Conservation (phyloP, 2,329 filamentous ascomycete genomes). For the Stachybotrys echinatus region DNA sequence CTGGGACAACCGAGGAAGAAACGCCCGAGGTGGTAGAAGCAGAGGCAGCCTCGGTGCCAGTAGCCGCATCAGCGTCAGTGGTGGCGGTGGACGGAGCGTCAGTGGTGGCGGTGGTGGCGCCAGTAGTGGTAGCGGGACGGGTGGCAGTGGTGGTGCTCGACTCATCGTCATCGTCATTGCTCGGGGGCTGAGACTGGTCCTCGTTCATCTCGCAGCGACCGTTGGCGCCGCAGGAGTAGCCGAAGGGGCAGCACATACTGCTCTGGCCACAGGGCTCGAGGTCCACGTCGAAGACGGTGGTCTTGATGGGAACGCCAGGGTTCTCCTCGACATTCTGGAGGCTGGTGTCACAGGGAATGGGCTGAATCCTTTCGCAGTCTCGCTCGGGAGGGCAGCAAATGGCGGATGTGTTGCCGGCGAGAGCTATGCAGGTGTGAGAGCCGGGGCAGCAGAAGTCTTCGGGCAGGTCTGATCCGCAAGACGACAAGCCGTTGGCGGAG, state of each 20-base stretch:
- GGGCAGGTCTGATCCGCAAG: constrained; percentile 53
- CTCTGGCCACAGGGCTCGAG: constrained; percentile 51
- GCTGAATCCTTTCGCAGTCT: constrained; percentile 55
- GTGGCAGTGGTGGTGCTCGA: constrained; percentile 24
- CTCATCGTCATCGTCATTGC: constrained; percentile 14
- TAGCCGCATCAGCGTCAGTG: constrained; percentile 20
- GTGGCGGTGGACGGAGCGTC: constrained; percentile 10
- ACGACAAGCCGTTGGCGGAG: constrained; percentile 39
- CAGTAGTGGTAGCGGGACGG: constrained; percentile 7
- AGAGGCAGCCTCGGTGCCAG: constrained; percentile 11
- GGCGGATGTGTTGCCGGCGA: constrained; percentile 61
- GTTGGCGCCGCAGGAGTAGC: constrained; percentile 56
- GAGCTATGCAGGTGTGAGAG: constrained; percentile 48
- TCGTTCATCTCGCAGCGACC: constrained; percentile 44
- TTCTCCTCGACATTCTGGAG: constrained; percentile 54
- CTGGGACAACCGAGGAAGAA: constrained; percentile 5
- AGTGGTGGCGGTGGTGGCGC: constrained; percentile 15
- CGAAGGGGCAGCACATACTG: constrained; percentile 64
- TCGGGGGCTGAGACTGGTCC: constrained; percentile 41
- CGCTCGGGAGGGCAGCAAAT: constrained; percentile 62
- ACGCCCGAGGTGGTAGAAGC: constrained; percentile 13
- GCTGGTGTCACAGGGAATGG: constrained; percentile 59
- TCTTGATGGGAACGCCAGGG: constrained; percentile 59
- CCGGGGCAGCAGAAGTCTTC: constrained; percentile 62
- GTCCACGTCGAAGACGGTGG: constrained; percentile 51